Conservation (phyloP, 768 basidiomycete genomes). For the Gymnopilus dilepis region DNA sequence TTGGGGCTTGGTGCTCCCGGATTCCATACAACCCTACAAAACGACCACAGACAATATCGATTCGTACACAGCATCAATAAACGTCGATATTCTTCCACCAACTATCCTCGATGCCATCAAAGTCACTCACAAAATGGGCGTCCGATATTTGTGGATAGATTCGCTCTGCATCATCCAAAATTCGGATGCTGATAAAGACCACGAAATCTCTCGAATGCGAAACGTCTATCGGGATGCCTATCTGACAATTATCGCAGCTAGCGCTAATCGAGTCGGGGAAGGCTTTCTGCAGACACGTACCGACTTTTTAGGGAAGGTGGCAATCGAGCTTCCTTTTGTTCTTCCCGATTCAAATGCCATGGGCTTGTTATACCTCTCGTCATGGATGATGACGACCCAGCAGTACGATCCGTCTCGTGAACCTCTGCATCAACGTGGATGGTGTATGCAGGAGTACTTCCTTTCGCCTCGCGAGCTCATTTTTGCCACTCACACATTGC, state of each 20-base stretch:
- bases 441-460: conserved; percentile 19
- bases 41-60: not conserved
- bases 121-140: not conserved
- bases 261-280: not conserved
- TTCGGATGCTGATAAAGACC: not conserved
- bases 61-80: not conserved
- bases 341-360: not conserved
- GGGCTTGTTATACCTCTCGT: no score
- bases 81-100: not conserved
- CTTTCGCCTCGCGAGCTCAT: conserved; percentile 13
- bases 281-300: not conserved
- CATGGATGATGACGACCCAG: no score
- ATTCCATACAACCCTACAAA: no score
- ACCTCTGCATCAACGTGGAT: conserved; percentile 11
- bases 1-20: no score
- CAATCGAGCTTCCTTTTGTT: not conserved
- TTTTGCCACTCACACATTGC: conserved; percentile 17
- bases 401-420: conserved; percentile 11
- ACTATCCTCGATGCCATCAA: not conserved
- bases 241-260: not conserved
- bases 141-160: not conserved
- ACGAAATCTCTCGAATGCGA: not conserved
- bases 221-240: not conserved
- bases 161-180: not conserved
- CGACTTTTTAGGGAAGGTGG: not conserved